A percentile compares a stretch with the other conserved stretches of the same genome.
Conservation (phyloP, 1,284 basidiomycete genomes). For the Papiliotrema nemorosa region DNA sequence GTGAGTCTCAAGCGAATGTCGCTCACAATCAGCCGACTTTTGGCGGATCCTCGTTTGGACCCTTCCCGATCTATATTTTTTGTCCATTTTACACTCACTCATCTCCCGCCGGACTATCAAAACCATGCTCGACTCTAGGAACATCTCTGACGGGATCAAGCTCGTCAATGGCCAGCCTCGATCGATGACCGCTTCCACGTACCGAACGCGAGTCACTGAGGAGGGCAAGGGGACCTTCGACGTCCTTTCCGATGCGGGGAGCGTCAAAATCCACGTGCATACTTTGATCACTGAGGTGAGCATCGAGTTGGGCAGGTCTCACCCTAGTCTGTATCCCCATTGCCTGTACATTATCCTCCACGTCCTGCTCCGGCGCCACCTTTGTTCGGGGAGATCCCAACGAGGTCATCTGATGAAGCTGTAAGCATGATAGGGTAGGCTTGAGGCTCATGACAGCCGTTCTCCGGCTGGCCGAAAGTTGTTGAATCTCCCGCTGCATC, state of each 20-base stretch:
- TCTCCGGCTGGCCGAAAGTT: background rate
- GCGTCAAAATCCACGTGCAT: background rate
- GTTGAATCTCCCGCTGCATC: background rate
- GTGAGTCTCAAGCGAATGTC: background rate
- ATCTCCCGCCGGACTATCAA: slow-evolving; percentile 9
- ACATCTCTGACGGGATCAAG: background rate
- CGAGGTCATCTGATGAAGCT: background rate
- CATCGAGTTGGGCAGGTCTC: too few relatives aligned
- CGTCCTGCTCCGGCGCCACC: background rate
- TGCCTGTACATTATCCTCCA: background rate
- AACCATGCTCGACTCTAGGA: slow-evolving; percentile 3
- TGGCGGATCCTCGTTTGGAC: slow-evolving; percentile 6
- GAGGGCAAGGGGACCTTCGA: background rate
- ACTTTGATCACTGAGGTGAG: background rate
- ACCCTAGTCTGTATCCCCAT: background rate
- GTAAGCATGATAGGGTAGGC: background rate
- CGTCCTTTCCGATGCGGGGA: background rate
- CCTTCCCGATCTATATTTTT: slow-evolving; percentile 6
- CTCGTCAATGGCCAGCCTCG: background rate
- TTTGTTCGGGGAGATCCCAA: too few relatives aligned
- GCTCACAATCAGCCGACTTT: slow-evolving; percentile 9
- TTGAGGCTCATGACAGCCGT: background rate
- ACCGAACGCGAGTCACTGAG: background rate
- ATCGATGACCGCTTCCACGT: background rate
- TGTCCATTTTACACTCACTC: slow-evolving; percentile 10